Conservation (phyloP, 208 protist species). For the Trypanosoma congolense region DNA sequence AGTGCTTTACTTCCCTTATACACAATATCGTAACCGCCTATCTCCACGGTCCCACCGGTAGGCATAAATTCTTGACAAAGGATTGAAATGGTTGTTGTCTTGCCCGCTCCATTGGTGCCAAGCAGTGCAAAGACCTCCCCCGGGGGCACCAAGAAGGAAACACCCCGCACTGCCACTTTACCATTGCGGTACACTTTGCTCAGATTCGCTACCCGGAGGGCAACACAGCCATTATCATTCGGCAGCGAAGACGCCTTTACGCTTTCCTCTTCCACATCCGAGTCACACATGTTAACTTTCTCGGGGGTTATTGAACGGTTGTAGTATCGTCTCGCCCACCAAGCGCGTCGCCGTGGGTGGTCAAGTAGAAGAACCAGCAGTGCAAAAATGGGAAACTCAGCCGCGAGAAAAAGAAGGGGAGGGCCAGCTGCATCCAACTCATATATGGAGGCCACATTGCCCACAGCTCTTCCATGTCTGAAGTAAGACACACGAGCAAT, state of each 20-base stretch:
- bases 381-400: slow-evolving; percentile 46
- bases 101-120: slow-evolving; percentile 86
- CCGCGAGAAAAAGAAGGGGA: slow-evolving; percentile 58
- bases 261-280: slow-evolving; percentile 34
- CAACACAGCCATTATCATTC: too few species aligned
- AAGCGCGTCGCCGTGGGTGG: slow-evolving; percentile 38
- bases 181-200: slow-evolving; percentile 63
- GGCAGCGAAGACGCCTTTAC: too few species aligned
- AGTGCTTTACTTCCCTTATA: slow-evolving; percentile 36
- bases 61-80: slow-evolving; percentile 66
- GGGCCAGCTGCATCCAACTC: slow-evolving; percentile 43
- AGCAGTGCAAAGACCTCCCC: slow-evolving; percentile 85
- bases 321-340: slow-evolving; percentile 20
- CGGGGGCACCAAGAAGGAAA: slow-evolving; percentile 59
- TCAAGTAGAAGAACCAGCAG: slow-evolving; percentile 65
- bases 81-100: slow-evolving; percentile 82
- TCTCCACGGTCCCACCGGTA: slow-evolving; percentile 41
- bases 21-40: slow-evolving; percentile 54
- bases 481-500: slow-evolving; percentile 57
- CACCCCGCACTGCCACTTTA: slow-evolving; percentile 62
- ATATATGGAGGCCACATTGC: slow-evolving; percentile 23
- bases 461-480: slow-evolving; percentile 21
- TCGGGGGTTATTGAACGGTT: slow-evolving; percentile 28
- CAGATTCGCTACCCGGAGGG: slow-evolving; percentile 45
- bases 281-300: slow-evolving; percentile 29